Conservation (phyloP, 805 yeast species). For the Saccharomyces paradoxus region DNA sequence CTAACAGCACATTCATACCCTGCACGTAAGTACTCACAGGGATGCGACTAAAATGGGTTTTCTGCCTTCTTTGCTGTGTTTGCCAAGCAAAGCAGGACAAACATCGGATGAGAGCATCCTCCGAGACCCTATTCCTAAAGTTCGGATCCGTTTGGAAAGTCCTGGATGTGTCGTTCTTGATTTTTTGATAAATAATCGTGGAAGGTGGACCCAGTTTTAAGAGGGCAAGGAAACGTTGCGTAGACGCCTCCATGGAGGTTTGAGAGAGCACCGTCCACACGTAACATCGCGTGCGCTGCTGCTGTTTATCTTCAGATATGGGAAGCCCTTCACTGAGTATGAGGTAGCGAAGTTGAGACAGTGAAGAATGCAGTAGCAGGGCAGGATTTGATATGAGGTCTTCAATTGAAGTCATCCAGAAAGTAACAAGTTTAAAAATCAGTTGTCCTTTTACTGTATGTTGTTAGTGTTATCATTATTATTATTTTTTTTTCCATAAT, state of each 20-base stretch:
- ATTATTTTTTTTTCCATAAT: neutral
- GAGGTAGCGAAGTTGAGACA: conserved; percentile 13
- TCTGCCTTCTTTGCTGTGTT: conserved; percentile 11
- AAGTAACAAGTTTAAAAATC: neutral
- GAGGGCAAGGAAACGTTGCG: conserved; percentile 47
- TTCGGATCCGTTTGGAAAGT: conserved; percentile 67
- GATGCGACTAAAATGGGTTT: neutral
- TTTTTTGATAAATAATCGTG: conserved; percentile 48
- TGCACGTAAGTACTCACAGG: conserved; percentile 56
- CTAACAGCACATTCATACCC: conserved; percentile 81
- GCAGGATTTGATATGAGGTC: conserved; percentile 12
- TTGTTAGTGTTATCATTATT: neutral
- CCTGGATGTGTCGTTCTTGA: conserved; percentile 77
- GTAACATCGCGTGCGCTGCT: neutral
- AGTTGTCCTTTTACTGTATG: neutral
- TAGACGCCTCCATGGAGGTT: conserved; percentile 40
- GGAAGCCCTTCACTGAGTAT: conserved; percentile 21
- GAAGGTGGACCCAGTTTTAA: conserved; percentile 51
- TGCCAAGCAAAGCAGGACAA: conserved; percentile 64
- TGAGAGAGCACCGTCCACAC: neutral
- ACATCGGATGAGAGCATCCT: conserved; percentile 56
- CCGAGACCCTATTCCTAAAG: conserved; percentile 62
- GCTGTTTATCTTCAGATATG: conserved; percentile 8
- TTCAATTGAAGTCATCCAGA: conserved; percentile 8
- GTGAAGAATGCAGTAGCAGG: conserved; percentile 12